Percentiles rank a stretch among this genome's conserved stretches.
Evolutionary conservation across 2,329 filamentous ascomycete species (phyloP).

Genomic region (Thyridium curvatum): DNA sequence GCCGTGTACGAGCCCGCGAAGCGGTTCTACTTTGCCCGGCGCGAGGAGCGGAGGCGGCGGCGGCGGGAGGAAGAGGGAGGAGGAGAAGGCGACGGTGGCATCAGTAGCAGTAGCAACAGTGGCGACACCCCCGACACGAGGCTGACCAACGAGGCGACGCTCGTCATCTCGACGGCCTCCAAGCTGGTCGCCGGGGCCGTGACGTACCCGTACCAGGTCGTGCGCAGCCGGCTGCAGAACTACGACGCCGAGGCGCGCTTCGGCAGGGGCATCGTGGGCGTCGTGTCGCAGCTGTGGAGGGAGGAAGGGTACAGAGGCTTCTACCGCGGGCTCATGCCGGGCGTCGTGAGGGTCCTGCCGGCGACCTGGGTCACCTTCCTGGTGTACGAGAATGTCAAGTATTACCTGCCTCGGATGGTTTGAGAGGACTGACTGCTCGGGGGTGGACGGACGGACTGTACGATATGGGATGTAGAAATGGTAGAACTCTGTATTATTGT

Average conservation of each 20-base stretch:
- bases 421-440: too few species aligned
- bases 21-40: conserved; percentile 45
- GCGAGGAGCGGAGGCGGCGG: conserved; percentile 2
- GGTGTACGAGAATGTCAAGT: conserved; percentile 91
- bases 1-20: conserved; percentile 79
- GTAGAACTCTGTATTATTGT: too few species aligned
- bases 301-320: conserved; percentile 80
- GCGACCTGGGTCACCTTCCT: conserved; percentile 96
- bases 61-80: neutral
- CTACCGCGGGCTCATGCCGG: conserved; percentile 85
- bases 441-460: too few species aligned
- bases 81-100: neutral
- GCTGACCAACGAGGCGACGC: conserved; percentile 67
- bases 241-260: conserved; percentile 76
- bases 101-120: neutral
- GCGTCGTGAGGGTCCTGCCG: conserved; percentile 84
- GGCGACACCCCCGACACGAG: conserved; percentile 14
- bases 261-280: conserved; percentile 63
- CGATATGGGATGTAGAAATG: too few species aligned
- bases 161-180: conserved; percentile 71
- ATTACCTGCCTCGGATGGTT: conserved; percentile 50
- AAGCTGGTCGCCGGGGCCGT: conserved; percentile 86
- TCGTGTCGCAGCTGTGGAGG: conserved; percentile 65
- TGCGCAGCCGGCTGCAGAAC: conserved; percentile 82
- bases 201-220: conserved; percentile 93